phyloP scores from a whole-genome alignment of 106 monocot species.

The Dendrobium officinale region DNA sequence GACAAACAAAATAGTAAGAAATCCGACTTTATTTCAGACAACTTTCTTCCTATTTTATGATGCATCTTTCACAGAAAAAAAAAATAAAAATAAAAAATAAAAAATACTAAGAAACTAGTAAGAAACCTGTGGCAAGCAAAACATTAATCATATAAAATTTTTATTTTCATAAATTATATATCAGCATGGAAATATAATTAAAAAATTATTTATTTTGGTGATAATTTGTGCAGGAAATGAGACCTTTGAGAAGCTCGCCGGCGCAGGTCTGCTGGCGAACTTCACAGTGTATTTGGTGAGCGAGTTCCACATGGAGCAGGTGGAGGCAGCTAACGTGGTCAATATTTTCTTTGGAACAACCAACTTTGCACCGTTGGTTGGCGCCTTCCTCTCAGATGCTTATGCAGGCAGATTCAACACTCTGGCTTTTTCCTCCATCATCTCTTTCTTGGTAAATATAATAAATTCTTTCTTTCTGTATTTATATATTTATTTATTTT shows the following conservation, averaged over 20 bases:
- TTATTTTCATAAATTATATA: no score
- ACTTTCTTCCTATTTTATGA: no score
- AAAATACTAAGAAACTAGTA: no score
- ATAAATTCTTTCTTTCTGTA: neutral
- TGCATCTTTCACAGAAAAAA: no score
- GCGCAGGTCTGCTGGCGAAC: constrained; percentile 25
- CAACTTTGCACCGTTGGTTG: constrained; percentile 22
- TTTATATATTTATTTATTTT: no score
- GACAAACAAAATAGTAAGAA: no score
- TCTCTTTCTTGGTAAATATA: constrained; percentile 14
- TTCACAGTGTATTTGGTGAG: constrained; percentile 33
- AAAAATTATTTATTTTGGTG: no score
- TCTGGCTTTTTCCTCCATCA: constrained; percentile 6
- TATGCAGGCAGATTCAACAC: constrained; percentile 30
- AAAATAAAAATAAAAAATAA: no score
- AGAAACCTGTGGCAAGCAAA: no score
- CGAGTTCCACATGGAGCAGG: constrained; percentile 19
- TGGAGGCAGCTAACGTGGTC: constrained; percentile 16
- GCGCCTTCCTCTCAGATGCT: constrained; percentile 36
- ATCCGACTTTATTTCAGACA: no score
- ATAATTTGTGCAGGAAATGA: constrained; percentile 33
- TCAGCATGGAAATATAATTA: no score
- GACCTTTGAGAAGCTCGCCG: constrained; percentile 29
- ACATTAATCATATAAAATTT: no score
- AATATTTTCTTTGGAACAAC: constrained; percentile 33